phyloP scores from a whole-genome alignment of 2,329 filamentous ascomycete genomes.

The Calycina marina region DNA sequence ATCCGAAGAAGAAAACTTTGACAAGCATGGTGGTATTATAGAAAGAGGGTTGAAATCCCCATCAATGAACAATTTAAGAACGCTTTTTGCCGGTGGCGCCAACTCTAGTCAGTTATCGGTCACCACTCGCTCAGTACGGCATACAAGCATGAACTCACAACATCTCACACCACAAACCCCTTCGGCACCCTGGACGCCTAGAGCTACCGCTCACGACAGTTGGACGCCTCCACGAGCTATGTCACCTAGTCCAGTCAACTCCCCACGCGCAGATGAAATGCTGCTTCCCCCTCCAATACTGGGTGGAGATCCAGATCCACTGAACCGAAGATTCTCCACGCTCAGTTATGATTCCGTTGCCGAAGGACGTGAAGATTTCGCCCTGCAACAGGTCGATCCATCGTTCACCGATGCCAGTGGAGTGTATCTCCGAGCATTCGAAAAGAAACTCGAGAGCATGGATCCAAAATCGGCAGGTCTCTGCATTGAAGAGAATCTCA shows the following conservation, averaged over 20 bases:
- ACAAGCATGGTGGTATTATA: neutral
- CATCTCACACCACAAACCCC: neutral
- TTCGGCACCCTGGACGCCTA: neutral
- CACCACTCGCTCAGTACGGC: neutral
- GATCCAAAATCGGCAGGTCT: slow-evolving; percentile 41
- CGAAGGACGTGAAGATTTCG: slow-evolving; percentile 45
- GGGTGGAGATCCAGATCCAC: neutral
- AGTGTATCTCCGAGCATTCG: slow-evolving; percentile 43
- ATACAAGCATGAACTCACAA: neutral
- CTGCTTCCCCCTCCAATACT: slow-evolving; percentile 6
- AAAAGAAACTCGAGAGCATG: slow-evolving; percentile 38
- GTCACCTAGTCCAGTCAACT: slow-evolving; percentile 1
- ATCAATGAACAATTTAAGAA: slow-evolving; percentile 1
- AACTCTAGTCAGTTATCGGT: neutral
- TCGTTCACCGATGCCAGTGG: slow-evolving; percentile 52
- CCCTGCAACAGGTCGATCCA: slow-evolving; percentile 50
- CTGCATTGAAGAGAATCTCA: slow-evolving; percentile 51
- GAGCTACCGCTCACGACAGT: neutral
- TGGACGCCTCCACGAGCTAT: slow-evolving; percentile 3
- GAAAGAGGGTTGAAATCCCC: slow-evolving; percentile 1
- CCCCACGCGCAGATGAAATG: slow-evolving; percentile 4
- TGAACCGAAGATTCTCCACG: slow-evolving; percentile 22
- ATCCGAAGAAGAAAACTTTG: slow-evolving; percentile 4
- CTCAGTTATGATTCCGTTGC: slow-evolving; percentile 35
- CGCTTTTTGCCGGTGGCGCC: neutral